Evolutionary conservation across 768 basidiomycete genomes (phyloP).

Genomic region (Macrolepiota fuliginosa): DNA sequence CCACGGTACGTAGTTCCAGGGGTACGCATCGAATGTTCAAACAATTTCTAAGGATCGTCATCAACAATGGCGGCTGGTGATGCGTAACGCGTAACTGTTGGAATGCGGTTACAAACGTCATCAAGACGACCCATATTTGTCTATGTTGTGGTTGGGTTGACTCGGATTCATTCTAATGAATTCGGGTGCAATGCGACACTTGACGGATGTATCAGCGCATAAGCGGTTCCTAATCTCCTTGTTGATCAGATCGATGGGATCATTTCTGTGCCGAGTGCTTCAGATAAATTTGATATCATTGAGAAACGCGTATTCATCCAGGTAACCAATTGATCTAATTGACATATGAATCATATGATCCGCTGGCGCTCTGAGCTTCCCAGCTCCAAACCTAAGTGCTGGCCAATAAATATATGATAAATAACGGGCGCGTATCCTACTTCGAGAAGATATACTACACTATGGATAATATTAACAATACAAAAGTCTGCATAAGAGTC

Average conservation of each 20-base stretch:
- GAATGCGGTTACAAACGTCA: too few relatives aligned
- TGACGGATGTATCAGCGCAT: background rate
- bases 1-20: too few relatives aligned
- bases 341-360: too few relatives aligned
- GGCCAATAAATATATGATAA: background rate
- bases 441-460: background rate
- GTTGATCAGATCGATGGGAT: background rate
- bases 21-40: too few relatives aligned
- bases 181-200: background rate
- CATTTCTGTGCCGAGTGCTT: background rate
- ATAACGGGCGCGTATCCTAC: background rate
- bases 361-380: background rate
- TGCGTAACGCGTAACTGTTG: too few relatives aligned
- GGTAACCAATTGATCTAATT: background rate
- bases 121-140: too few relatives aligned
- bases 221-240: background rate
- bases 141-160: too few relatives aligned
- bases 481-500: background rate
- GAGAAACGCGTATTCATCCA: background rate
- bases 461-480: background rate
- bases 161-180: too few relatives aligned
- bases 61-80: too few relatives aligned
- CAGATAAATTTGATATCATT: background rate
- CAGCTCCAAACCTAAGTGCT: too few relatives aligned
- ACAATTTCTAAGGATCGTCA: too few relatives aligned